Conservation (phyloP, 495 filamentous ascomycete genomes). For the Podospora appendiculata region DNA sequence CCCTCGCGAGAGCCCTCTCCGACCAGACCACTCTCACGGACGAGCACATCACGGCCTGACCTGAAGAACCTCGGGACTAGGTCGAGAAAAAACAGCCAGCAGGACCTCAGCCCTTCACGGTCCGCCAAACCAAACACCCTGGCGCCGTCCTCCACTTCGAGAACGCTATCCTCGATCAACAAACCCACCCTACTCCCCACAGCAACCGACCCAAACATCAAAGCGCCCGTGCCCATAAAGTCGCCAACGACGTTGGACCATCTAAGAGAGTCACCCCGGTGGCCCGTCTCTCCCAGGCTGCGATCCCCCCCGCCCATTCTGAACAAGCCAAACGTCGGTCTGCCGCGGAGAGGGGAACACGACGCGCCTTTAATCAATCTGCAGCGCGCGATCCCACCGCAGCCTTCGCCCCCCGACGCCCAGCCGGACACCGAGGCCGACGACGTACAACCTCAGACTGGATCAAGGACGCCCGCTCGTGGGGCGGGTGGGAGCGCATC, state of each 20-base stretch:
- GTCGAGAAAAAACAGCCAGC: conserved; percentile 60
- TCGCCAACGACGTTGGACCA: conserved; percentile 41
- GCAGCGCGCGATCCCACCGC: conserved; percentile 41
- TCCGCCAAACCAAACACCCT: conserved; percentile 42
- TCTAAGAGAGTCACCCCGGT: conserved; percentile 50
- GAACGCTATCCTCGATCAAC: conserved; percentile 55
- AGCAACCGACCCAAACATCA: conserved; percentile 48
- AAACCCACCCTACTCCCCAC: conserved; percentile 51
- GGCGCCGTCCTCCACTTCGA: conserved; percentile 50
- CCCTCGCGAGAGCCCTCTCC: conserved; percentile 47
- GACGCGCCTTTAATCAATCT: conserved; percentile 48
- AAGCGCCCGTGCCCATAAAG: conserved; percentile 60
- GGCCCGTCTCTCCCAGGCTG: conserved; percentile 58
- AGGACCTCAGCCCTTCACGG: conserved; percentile 62
- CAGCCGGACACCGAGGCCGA: conserved; percentile 45
- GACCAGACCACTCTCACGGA: conserved; percentile 25
- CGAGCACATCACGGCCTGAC: conserved; percentile 21
- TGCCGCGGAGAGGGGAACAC: conserved; percentile 37
- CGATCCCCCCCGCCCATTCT: conserved; percentile 59
- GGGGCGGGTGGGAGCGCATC: conserved; percentile 58
- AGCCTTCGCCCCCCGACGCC: conserved; percentile 27
- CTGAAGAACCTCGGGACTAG: conserved; percentile 30
- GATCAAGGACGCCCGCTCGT: conserved; percentile 58
- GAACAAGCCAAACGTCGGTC: conserved; percentile 31
- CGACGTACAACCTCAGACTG: conserved; percentile 42